Percentiles rank a stretch among this genome's conserved stretches.
phyloP scores from a whole-genome alignment of 1,284 basidiomycete species.

The Gomphus bonarii region DNA sequence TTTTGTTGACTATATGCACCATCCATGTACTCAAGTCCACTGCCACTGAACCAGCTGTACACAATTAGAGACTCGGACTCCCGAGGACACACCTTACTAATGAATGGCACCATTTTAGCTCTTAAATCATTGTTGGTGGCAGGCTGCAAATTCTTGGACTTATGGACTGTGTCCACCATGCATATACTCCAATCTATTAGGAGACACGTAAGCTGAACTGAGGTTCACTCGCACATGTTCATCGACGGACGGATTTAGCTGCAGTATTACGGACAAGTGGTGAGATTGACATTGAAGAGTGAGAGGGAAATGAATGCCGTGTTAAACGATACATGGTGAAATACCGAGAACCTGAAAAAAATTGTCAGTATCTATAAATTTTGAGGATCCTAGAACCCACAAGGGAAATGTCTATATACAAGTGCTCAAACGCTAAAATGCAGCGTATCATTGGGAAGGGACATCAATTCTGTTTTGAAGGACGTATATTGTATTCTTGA shows the following conservation, averaged over 20 bases:
- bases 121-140: too few species aligned
- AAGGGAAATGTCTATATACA: neutral
- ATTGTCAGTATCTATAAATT: neutral
- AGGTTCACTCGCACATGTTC: neutral
- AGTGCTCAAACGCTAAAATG: neutral
- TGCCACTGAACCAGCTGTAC: too few species aligned
- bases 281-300: neutral
- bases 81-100: too few species aligned
- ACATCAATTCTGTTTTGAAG: conserved; percentile 19
- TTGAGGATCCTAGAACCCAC: neutral
- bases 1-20: too few species aligned
- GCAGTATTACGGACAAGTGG: neutral
- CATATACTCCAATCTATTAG: too few species aligned
- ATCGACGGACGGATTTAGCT: neutral
- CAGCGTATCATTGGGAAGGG: neutral
- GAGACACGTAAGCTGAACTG: too few species aligned
- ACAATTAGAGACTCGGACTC: too few species aligned
- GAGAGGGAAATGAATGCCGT: neutral
- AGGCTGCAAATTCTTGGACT: too few species aligned
- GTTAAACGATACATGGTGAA: conserved; percentile 1
- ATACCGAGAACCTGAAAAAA: neutral
- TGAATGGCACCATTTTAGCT: too few species aligned
- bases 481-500: conserved; percentile 71
- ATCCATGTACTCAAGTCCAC: too few species aligned
- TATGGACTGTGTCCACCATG: too few species aligned